These are phyloP conservation scores for Alternaria conjuncta DNA, from an alignment of 2,329 filamentous ascomycete species.

Conservation along the genomic window DNA sequence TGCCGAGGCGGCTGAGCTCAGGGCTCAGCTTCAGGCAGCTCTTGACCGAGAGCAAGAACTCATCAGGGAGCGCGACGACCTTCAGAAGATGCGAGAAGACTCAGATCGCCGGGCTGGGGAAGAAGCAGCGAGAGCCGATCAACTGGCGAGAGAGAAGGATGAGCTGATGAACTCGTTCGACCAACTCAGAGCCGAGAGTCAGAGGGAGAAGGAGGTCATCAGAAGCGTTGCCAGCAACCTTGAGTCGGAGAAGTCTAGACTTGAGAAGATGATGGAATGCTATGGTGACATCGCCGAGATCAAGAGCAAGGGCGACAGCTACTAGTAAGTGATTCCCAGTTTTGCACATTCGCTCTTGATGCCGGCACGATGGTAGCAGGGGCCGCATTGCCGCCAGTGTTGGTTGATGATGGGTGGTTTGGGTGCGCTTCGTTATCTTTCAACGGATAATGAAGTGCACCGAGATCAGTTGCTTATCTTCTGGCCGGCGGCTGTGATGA, in stretches of 20 bases:
- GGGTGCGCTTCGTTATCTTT: constrained; percentile 7
- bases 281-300: constrained; percentile 52
- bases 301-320: constrained; percentile 52
- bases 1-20: constrained; percentile 44
- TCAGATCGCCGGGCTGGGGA: constrained; percentile 44
- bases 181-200: constrained; percentile 40
- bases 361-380: background rate
- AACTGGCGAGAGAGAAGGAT: constrained; percentile 44
- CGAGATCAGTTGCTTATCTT: constrained; percentile 19
- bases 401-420: constrained; percentile 1
- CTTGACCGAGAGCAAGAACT: constrained; percentile 56
- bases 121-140: constrained; percentile 37
- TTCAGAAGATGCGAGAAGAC: constrained; percentile 49
- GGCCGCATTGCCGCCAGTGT: background rate
- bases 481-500: constrained; percentile 2
- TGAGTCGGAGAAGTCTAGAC: constrained; percentile 50
- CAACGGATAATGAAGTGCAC: constrained; percentile 11
- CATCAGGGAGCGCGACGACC: constrained; percentile 55
- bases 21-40: constrained; percentile 51
- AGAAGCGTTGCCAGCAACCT: constrained; percentile 49
- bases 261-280: constrained; percentile 53
- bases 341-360: constrained; percentile 24
- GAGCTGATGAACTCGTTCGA: constrained; percentile 42
- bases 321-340: constrained; percentile 51
- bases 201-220: constrained; percentile 47